Evolutionary conservation across 108 stramenopile species (phyloP).

Genomic region (Skeletonema grethae): DNA sequence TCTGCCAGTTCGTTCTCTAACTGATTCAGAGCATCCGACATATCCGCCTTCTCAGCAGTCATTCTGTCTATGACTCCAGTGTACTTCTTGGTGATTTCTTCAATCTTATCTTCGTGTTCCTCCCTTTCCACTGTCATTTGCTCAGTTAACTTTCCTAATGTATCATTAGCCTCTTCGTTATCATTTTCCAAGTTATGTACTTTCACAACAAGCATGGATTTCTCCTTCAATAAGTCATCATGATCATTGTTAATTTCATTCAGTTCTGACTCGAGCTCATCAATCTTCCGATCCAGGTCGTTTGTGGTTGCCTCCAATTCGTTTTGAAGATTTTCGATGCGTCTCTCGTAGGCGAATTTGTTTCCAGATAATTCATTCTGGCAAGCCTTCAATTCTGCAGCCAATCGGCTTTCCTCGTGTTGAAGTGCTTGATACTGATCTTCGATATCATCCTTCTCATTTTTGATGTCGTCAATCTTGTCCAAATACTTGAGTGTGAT

Average conservation of each 20-base stretch:
- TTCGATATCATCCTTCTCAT: conserved; percentile 41
- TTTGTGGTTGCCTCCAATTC: conserved; percentile 33
- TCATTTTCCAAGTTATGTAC: conserved; percentile 42
- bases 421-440: conserved; percentile 34
- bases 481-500: conserved; percentile 49
- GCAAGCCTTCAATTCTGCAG: conserved; percentile 16
- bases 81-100: conserved; percentile 41
- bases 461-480: conserved; percentile 36
- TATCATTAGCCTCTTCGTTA: conserved; percentile 41
- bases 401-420: conserved; percentile 29
- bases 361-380: conserved; percentile 41
- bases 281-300: conserved; percentile 40
- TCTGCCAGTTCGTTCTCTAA: conserved; percentile 35
- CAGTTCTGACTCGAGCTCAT: conserved; percentile 38
- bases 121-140: conserved; percentile 39
- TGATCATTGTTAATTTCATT: conserved; percentile 38
- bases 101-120: conserved; percentile 48
- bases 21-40: conserved; percentile 32
- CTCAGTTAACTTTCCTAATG: conserved; percentile 37
- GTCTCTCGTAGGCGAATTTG: conserved; percentile 45
- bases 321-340: conserved; percentile 50
- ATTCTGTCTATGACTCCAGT: conserved; percentile 38
- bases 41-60: conserved; percentile 40
- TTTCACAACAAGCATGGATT: conserved; percentile 27
- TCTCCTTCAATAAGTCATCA: conserved; percentile 35